Evolutionary conservation across 169 alveolate genomes (phyloP).

Genomic region (Eimeria nieschulzi): DNA sequence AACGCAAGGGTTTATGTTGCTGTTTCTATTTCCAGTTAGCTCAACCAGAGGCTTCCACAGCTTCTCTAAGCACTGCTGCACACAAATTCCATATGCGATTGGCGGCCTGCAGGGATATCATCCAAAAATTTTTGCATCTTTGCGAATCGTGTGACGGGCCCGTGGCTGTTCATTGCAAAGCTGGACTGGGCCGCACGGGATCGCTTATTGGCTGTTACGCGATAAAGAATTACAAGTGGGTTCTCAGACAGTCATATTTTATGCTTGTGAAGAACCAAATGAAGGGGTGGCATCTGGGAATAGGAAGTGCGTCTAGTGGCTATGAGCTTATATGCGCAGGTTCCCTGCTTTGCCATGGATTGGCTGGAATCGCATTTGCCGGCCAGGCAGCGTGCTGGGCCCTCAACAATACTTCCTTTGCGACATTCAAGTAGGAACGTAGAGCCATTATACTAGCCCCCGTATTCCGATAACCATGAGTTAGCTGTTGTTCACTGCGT

Average conservation of each 20-base stretch:
- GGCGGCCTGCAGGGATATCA: constrained; percentile 80
- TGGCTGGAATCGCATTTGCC: constrained; percentile 87
- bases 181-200: constrained; percentile 98
- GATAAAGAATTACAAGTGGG: constrained; percentile 85
- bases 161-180: constrained; percentile 97
- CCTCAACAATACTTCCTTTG: constrained; percentile 90
- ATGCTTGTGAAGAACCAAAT: background rate
- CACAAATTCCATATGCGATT: background rate
- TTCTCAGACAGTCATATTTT: constrained; percentile 4
- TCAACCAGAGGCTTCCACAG: too few relatives aligned
- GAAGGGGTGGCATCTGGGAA: constrained; percentile 25
- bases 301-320: background rate
- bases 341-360: constrained; percentile 95
- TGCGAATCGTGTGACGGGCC: constrained; percentile 93
- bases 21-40: background rate
- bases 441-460: too few relatives aligned
- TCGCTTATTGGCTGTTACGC: constrained; percentile 94
- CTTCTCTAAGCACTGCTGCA: background rate
- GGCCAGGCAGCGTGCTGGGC: constrained; percentile 97
- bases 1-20: background rate
- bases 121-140: constrained; percentile 87
- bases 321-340: constrained; percentile 22
- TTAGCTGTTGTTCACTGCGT: too few relatives aligned
- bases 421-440: constrained; percentile 72
- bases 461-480: too few relatives aligned